A percentile compares a stretch with the other conserved stretches of the same genome.
Evolutionary conservation across 2,329 filamentous ascomycete species (phyloP).

Genomic region (Phaeosphaeriaceae sp.): DNA sequence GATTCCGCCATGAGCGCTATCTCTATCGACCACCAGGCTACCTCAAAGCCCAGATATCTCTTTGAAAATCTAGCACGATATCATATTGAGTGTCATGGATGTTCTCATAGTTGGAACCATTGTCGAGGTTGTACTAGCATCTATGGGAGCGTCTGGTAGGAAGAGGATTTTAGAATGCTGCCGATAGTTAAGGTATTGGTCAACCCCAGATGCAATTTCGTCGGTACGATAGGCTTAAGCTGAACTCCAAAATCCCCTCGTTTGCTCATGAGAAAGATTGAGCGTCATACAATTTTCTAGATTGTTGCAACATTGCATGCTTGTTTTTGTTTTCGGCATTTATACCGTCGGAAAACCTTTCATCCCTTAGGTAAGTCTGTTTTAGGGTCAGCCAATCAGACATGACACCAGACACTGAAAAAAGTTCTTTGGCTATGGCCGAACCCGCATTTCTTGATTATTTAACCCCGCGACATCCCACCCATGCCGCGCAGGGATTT

Average conservation of each 20-base stretch:
- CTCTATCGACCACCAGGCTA: not conserved
- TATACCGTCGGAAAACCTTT: constrained; percentile 6
- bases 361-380: constrained; percentile 9
- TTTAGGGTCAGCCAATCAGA: constrained; percentile 2
- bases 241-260: constrained; percentile 6
- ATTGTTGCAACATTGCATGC: not conserved
- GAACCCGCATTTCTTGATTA: constrained; percentile 24
- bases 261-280: not conserved
- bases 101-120: too few species aligned
- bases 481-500: not conserved
- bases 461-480: constrained; percentile 18
- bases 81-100: too few species aligned
- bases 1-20: constrained; percentile 14
- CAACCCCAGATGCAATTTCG: constrained; percentile 17
- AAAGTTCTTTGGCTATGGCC: constrained; percentile 21
- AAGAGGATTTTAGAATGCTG: constrained; percentile 18
- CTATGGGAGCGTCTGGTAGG: constrained; percentile 14
- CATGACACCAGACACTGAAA: not conserved
- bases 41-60: not conserved
- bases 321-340: not conserved
- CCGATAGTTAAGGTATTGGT: constrained; percentile 20
- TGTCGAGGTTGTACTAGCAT: too few species aligned
- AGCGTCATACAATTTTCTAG: not conserved
- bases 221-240: constrained; percentile 18
- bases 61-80: constrained; percentile 19